Base-by-base conservation (phyloP, 1,139 yeast species). In the Scheffersomyces insectosa region DNA sequence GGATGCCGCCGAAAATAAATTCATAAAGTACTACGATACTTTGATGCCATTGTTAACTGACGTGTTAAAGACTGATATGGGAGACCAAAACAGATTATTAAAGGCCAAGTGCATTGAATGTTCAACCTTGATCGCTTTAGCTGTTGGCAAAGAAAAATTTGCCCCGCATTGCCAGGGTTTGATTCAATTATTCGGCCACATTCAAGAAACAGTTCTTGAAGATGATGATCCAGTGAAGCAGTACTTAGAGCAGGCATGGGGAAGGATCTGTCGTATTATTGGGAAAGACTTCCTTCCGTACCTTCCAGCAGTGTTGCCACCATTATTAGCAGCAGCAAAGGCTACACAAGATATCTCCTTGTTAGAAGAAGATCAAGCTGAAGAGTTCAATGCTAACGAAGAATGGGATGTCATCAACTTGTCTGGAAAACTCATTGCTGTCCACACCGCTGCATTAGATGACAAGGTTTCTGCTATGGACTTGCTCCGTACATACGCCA, bases 21-120 rank as follows among this genome's bases (percentile, higher is more conserved):
- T 93, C 61, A 78, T 84, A 55, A 91, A 91, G 68, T 93, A 93
- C 63, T 93, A 91, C 62, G 97, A 90, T 61, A 87, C 97, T 4
- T 77, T 93, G 62, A 93, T 95, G 96, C 97, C 97, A 9, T 71
- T 90, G 52, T 75, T 93, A 50, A 73, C 90, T 45, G 83, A 85
- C 50, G 96, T 93, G 16, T 73, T 93, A 68, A 80, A 77, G 52
- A 74, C 93, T 7, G 95, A 89, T 52, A 79, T 86, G 65, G 95
- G 89, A 39, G 82, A 80, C 40, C 95, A 88, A 54, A 85, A 85
- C 63, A 79, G 95, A 51, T 70, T 86, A 43, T 73, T 93, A 48
- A 88, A 88, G 63, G 98, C 97, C 28, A 93, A 91, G 66, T 89
- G 97, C 56, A 88, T 93, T 53, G 99, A 93, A 67, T 93, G 99